Conservation (phyloP, 768 basidiomycete genomes). For the Wakefieldia striispora region DNA sequence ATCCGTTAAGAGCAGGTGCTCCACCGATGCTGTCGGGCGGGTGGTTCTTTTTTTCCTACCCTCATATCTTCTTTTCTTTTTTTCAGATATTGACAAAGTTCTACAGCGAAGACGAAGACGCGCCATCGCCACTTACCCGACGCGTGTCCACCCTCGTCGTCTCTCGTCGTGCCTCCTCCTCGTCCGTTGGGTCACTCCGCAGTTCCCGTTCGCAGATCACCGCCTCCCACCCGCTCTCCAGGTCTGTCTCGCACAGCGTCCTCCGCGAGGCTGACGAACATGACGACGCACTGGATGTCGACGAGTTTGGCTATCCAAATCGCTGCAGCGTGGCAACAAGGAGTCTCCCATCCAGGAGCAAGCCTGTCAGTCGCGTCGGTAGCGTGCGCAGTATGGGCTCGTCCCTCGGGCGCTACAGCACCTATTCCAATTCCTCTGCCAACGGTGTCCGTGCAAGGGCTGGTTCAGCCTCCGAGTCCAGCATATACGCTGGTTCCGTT, state of each 20-base stretch:
- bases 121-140: slow-evolving; percentile 62
- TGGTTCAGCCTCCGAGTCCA: slow-evolving; percentile 21
- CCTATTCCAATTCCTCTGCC: slow-evolving; percentile 20
- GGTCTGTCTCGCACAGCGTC: slow-evolving; percentile 29
- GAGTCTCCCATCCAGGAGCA: slow-evolving; percentile 25
- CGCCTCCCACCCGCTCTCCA: slow-evolving; percentile 18
- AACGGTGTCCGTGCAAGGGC: slow-evolving; percentile 8
- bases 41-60: slow-evolving; percentile 5
- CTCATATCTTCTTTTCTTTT: neutral
- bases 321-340: slow-evolving; percentile 12
- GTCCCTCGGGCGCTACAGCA: slow-evolving; percentile 23
- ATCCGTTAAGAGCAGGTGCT: slow-evolving; percentile 3
- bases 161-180: slow-evolving; percentile 42
- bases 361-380: slow-evolving; percentile 18
- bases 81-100: neutral
- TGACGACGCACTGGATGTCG: slow-evolving; percentile 1
- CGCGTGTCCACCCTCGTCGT: slow-evolving; percentile 60
- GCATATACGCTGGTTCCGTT: slow-evolving; percentile 12
- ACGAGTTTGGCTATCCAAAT: slow-evolving; percentile 26
- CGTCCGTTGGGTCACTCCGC: slow-evolving; percentile 35
- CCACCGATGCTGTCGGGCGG: neutral
- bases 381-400: slow-evolving; percentile 24
- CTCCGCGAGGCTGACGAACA: slow-evolving; percentile 31
- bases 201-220: slow-evolving; percentile 15
- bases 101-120: slow-evolving; percentile 69